These are phyloP conservation scores for Phytophthora uliginosa DNA, from an alignment of 352 stramenopile species.

Conservation along the genomic window DNA sequence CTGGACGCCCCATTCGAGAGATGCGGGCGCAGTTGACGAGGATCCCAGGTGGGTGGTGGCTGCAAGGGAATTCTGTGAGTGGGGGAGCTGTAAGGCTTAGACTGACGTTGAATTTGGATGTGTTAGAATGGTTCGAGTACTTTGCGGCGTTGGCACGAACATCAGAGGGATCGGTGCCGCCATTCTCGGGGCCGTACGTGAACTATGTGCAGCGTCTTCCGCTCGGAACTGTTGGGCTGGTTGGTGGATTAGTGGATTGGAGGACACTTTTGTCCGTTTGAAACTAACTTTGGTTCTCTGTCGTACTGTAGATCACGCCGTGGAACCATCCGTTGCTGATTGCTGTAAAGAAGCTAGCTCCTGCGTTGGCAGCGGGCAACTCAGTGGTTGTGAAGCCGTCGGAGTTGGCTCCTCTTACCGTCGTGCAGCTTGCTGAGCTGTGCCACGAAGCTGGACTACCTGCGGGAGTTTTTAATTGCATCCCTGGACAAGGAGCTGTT, in stretches of 20 bases:
- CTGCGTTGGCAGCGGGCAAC: constrained; percentile 79
- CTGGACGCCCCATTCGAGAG: constrained; percentile 68
- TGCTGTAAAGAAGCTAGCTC: constrained; percentile 75
- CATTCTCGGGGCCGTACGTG: constrained; percentile 66
- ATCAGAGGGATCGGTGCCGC: constrained; percentile 68
- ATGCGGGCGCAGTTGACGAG: constrained; percentile 63
- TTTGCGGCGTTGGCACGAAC: constrained; percentile 80
- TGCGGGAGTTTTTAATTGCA: constrained; percentile 58
- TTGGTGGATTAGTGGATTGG: constrained; percentile 12
- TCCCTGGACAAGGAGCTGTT: constrained; percentile 48
- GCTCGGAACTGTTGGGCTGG: constrained; percentile 70
- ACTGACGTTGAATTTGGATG: neutral
- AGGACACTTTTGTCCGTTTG: neutral
- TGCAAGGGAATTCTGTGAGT: neutral
- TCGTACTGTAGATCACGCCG: constrained; percentile 63
- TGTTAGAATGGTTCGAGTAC: constrained; percentile 86
- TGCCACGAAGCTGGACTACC: constrained; percentile 49
- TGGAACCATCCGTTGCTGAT: constrained; percentile 90
- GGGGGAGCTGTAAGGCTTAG: neutral
- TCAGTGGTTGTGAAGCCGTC: constrained; percentile 90
- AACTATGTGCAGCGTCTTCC: constrained; percentile 68
- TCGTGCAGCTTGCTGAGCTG: constrained; percentile 58
- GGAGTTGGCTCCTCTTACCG: constrained; percentile 77
- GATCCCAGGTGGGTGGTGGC: constrained; percentile 37
- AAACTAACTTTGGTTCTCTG: neutral